Conservation (phyloP, 768 basidiomycete species). For the Leccinum pellstonianum region DNA sequence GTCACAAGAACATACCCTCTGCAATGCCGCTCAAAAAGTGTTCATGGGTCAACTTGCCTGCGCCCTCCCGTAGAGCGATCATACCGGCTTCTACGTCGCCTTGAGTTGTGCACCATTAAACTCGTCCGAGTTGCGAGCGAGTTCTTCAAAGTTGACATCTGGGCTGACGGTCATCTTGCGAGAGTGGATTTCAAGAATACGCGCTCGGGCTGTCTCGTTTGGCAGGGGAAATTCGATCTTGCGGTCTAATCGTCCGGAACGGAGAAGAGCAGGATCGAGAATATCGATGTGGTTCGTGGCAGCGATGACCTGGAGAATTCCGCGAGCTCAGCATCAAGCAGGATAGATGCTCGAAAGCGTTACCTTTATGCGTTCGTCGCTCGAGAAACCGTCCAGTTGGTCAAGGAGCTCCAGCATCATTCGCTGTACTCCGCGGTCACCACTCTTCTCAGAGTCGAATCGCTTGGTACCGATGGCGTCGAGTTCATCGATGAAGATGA, state of each 20-base stretch:
- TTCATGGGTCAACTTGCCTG: conserved; percentile 85
- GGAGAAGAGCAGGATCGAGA: conserved; percentile 95
- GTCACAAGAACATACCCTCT: conserved; percentile 55
- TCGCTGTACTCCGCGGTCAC: conserved; percentile 98
- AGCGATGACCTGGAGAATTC: conserved; percentile 77
- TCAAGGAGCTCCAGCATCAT: conserved; percentile 99
- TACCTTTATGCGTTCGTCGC: conserved; percentile 96
- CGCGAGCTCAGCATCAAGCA: conserved; percentile 5
- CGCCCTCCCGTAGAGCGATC: conserved; percentile 95
- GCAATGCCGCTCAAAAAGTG: conserved; percentile 94
- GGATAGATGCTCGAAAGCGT: conserved; percentile 4
- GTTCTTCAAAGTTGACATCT: conserved; percentile 95
- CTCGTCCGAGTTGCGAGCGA: conserved; percentile 95
- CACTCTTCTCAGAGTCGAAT: conserved; percentile 98
- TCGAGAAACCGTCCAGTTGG: conserved; percentile 96
- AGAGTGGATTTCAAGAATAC: conserved; percentile 95
- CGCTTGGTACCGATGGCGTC: conserved; percentile 99
- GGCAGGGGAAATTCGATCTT: conserved; percentile 99
- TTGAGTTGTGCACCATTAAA: conserved; percentile 98
- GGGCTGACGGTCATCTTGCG: conserved; percentile 88
- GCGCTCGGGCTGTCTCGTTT: conserved; percentile 90
- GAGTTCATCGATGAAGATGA: conserved; percentile 98
- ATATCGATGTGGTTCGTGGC: conserved; percentile 99
- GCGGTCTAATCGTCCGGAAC: conserved; percentile 94
- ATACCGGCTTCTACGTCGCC: conserved; percentile 99